phyloP scores from a whole-genome alignment of 805 yeast genomes.

The Kodamaea kaohsiungensis region DNA sequence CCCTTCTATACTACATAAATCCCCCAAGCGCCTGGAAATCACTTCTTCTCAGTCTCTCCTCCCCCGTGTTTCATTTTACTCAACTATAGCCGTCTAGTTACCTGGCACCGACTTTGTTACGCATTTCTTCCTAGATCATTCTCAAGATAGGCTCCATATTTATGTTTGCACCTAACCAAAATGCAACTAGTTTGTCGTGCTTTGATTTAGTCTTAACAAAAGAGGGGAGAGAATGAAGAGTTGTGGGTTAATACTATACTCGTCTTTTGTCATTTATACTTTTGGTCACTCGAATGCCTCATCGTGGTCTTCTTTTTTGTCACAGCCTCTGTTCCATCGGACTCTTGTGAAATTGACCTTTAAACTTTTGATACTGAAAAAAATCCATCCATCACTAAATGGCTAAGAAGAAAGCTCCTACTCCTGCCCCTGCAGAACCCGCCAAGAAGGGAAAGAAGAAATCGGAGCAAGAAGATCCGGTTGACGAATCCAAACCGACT shows the following conservation, averaged over 20 bases:
- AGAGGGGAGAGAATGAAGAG: background rate
- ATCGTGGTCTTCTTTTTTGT: no score
- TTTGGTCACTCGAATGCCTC: background rate
- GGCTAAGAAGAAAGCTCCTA: conserved; percentile 8
- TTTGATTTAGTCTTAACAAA: background rate
- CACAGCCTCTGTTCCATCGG: no score
- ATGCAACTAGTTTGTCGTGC: background rate
- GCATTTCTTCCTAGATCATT: background rate
- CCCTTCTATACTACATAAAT: background rate
- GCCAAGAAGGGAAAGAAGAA: conserved; percentile 2
- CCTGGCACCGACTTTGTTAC: background rate
- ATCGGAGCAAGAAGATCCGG: background rate
- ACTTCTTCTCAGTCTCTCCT: background rate
- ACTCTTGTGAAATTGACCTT: background rate
- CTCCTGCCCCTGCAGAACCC: conserved; percentile 3
- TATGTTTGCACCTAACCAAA: background rate
- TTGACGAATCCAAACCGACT: conserved; percentile 7
- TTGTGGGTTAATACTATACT: no score
- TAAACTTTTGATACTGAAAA: background rate
- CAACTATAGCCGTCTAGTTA: background rate
- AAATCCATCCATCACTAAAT: background rate
- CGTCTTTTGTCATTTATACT: background rate
- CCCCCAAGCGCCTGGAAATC: background rate
- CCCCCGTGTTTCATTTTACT: background rate
- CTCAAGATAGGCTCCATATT: background rate